Percentiles rank a stretch among this genome's conserved stretches.
phyloP scores from a whole-genome alignment of 2,329 filamentous ascomycete genomes.

The Zopfia rhizophila region DNA sequence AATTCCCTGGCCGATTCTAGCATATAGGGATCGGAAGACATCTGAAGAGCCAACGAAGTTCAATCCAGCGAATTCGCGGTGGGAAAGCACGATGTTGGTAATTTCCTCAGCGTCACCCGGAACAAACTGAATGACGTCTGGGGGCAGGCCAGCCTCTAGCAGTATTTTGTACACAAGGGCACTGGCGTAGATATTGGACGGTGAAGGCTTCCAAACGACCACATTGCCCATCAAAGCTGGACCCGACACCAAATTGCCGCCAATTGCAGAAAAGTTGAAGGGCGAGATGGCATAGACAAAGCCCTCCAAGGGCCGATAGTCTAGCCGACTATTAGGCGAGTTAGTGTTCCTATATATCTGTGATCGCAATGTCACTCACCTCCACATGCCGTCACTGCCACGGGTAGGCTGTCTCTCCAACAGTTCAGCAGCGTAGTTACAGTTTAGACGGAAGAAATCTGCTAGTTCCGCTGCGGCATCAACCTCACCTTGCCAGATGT shows the following conservation, averaged over 20 bases:
- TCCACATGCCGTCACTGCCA: conserved; percentile 85
- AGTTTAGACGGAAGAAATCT: conserved; percentile 92
- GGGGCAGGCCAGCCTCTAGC: conserved; percentile 88
- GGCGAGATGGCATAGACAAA: conserved; percentile 94
- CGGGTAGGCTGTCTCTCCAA: conserved; percentile 86
- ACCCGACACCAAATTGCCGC: conserved; percentile 81
- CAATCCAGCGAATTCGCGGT: conserved; percentile 84
- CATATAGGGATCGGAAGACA: conserved; percentile 88
- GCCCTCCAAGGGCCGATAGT: conserved; percentile 88
- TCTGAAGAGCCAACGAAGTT: conserved; percentile 93
- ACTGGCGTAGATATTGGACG: conserved; percentile 84
- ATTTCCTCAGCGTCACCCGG: conserved; percentile 86
- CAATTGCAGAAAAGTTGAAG: conserved; percentile 97
- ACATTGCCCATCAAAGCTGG: conserved; percentile 93
- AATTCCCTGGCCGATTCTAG: conserved; percentile 81
- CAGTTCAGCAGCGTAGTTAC: conserved; percentile 89
- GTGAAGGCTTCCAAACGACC: conserved; percentile 93
- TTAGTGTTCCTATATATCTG: conserved; percentile 2
- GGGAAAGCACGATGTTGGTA: conserved; percentile 77
- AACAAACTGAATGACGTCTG: conserved; percentile 90
- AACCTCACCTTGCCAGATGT: conserved; percentile 97
- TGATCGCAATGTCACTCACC: conserved; percentile 54
- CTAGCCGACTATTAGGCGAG: conserved; percentile 68
- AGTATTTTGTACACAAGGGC: conserved; percentile 90
- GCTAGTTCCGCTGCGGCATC: conserved; percentile 90